Percentiles rank a stretch among this genome's conserved stretches.
phyloP scores from a whole-genome alignment of 768 basidiomycete species.

The Leucogyrophana mollusca region DNA sequence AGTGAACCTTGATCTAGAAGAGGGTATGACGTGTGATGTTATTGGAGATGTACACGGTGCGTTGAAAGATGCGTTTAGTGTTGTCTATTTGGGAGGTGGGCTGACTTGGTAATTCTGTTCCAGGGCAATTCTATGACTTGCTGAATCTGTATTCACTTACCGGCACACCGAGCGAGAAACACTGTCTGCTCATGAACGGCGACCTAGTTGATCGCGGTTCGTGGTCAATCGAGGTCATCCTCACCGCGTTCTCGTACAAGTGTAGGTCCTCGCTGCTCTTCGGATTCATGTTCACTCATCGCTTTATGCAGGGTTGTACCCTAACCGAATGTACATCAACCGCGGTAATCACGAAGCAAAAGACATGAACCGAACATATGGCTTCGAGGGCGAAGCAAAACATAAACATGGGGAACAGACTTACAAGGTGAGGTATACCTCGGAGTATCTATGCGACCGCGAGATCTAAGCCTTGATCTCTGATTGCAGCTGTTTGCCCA shows the following conservation, averaged over 20 bases:
- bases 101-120: constrained; percentile 9
- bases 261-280: constrained; percentile 46
- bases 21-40: constrained; percentile 85
- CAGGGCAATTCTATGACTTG: constrained; percentile 95
- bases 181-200: constrained; percentile 87
- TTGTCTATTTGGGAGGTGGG: constrained; percentile 1
- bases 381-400: constrained; percentile 94
- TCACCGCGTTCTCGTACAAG: constrained; percentile 94
- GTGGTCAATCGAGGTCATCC: constrained; percentile 91
- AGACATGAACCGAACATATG: constrained; percentile 95
- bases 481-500: constrained; percentile 78
- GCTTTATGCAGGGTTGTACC: constrained; percentile 77
- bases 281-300: background rate
- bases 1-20: constrained; percentile 70
- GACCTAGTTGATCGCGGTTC: constrained; percentile 98
- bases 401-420: constrained; percentile 96
- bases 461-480: too few species aligned
- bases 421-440: constrained; percentile 74
- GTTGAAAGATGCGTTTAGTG: too few species aligned
- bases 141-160: constrained; percentile 85
- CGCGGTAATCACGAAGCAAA: constrained; percentile 96
- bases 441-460: too few species aligned
- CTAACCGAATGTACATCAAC: constrained; percentile 87
- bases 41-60: constrained; percentile 95
- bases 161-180: constrained; percentile 80